Conservation (phyloP, 2,329 filamentous ascomycete genomes). For the Aureobasidium sp. region DNA sequence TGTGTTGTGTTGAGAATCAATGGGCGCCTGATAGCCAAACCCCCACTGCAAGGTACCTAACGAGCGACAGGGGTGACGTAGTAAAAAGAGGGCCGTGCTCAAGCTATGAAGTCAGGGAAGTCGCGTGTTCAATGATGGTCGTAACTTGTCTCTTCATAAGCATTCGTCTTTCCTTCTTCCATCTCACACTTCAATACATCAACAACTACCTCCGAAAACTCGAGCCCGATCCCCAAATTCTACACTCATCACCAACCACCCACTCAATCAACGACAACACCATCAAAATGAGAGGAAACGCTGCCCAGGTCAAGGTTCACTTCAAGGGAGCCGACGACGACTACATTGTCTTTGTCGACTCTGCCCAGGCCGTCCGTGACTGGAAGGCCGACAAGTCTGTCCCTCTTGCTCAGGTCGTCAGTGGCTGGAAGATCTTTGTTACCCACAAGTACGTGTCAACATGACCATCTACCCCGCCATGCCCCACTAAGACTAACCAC, state of each 20-base stretch:
- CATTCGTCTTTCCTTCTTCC: background rate
- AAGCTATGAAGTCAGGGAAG: constrained; percentile 15
- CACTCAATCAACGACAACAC: background rate
- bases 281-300: constrained; percentile 54
- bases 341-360: constrained; percentile 61
- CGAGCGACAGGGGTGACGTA: background rate
- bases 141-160: background rate
- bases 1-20: background rate
- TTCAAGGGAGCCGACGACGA: constrained; percentile 69
- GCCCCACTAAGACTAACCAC: background rate
- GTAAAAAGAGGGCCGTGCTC: background rate
- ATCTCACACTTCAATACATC: background rate
- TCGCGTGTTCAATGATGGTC: constrained; percentile 3
- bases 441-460: constrained; percentile 70
- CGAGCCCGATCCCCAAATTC: background rate
- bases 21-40: background rate
- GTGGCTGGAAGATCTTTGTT: constrained; percentile 79
- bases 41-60: background rate
- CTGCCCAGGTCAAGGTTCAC: constrained; percentile 68
- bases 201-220: background rate
- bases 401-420: constrained; percentile 77
- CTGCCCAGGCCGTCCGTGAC: constrained; percentile 59
- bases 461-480: constrained; percentile 4
- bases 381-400: constrained; percentile 76
- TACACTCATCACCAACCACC: background rate